Evolutionary conservation across 2,329 filamentous ascomycete genomes (phyloP).

Genomic region (Colletotrichum tofieldiae): DNA sequence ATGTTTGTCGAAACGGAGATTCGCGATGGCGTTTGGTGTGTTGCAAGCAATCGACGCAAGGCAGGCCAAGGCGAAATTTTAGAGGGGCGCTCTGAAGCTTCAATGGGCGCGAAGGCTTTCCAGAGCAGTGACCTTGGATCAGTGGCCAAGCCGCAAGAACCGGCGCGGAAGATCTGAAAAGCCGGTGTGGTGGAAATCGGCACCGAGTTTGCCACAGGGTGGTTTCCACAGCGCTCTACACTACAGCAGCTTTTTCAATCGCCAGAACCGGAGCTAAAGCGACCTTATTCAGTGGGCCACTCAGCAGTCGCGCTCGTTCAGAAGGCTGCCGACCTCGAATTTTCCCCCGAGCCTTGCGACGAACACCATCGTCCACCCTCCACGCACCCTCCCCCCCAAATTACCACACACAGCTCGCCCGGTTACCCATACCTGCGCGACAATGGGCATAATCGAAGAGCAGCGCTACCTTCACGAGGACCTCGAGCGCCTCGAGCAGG

Average conservation of each 20-base stretch:
- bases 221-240: slow-evolving; percentile 13
- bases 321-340: slow-evolving; percentile 10
- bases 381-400: neutral
- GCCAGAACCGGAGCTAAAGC: slow-evolving; percentile 34
- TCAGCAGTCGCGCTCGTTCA: slow-evolving; percentile 8
- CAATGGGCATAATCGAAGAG: slow-evolving; percentile 87
- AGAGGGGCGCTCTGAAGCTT: slow-evolving; percentile 39
- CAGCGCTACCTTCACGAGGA: slow-evolving; percentile 96
- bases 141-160: neutral
- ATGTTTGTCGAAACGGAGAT: neutral
- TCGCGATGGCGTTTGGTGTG: neutral
- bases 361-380: neutral
- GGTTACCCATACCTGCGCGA: neutral
- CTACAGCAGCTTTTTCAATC: slow-evolving; percentile 8
- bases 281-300: slow-evolving; percentile 41
- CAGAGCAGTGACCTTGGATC: neutral
- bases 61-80: slow-evolving; percentile 33
- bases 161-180: slow-evolving; percentile 15
- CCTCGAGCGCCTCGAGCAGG: slow-evolving; percentile 94
- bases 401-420: neutral
- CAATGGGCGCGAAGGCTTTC: slow-evolving; percentile 6
- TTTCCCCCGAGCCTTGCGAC: slow-evolving; percentile 31
- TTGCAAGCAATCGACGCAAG: neutral
- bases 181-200: slow-evolving; percentile 13
- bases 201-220: neutral